phyloP scores from a whole-genome alignment of 345 rosid genomes.

The Linum trigynum region DNA sequence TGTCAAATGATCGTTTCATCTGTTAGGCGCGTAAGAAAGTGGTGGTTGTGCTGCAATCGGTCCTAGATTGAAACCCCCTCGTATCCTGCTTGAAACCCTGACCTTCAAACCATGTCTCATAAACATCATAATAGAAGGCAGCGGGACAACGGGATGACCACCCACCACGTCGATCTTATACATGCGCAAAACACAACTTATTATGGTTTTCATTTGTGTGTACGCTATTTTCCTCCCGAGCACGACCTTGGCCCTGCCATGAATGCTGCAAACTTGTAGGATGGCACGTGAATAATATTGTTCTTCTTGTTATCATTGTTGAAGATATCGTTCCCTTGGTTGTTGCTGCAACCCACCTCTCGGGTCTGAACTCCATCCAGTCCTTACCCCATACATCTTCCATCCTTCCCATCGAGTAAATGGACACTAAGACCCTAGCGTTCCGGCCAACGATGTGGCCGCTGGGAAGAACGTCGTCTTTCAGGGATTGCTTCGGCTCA shows the following conservation, averaged over 20 bases:
- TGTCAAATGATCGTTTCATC: neutral
- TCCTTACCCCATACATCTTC: conserved; percentile 17
- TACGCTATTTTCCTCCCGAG: conserved; percentile 11
- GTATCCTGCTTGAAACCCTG: conserved; percentile 11
- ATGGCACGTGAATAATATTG: neutral
- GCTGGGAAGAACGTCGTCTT: conserved; percentile 10
- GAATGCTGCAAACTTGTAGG: conserved; percentile 14
- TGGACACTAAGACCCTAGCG: neutral
- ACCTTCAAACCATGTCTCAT: conserved; percentile 18
- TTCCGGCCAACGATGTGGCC: conserved; percentile 1
- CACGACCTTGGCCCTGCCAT: conserved; percentile 15
- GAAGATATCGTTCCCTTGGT: no score
- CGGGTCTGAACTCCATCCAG: conserved; percentile 15
- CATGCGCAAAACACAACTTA: conserved; percentile 7
- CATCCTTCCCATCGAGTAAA: conserved; percentile 16
- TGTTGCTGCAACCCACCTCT: conserved; percentile 14
- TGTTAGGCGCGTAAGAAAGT: conserved; percentile 70
- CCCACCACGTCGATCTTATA: conserved; percentile 7
- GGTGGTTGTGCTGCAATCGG: conserved; percentile 48
- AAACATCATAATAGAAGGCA: conserved; percentile 5
- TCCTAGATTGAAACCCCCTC: no score
- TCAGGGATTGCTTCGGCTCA: neutral
- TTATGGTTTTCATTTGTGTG: conserved; percentile 7
- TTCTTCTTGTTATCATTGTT: neutral
- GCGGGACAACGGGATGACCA: neutral